Percentiles rank a stretch among this genome's conserved stretches.
Conservation (phyloP, 495 filamentous ascomycete genomes). For the Bathelium albidoporum region DNA sequence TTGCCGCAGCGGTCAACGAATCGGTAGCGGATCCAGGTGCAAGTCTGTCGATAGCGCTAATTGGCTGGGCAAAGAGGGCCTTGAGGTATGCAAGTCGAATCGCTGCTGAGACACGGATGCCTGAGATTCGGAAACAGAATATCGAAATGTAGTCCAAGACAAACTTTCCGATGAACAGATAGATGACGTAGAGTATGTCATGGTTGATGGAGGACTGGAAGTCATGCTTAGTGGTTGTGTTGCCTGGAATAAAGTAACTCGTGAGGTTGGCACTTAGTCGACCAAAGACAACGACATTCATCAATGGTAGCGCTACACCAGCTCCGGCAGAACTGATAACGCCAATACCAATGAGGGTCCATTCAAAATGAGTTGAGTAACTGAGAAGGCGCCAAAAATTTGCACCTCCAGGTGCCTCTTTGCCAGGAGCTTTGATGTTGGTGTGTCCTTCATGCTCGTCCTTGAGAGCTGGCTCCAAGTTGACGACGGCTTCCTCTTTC, state of each 20-base stretch:
- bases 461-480: neutral
- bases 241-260: neutral
- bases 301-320: neutral
- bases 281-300: neutral
- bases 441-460: neutral
- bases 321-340: neutral
- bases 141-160: conserved; percentile 16
- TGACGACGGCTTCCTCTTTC: neutral
- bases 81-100: neutral
- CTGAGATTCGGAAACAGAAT: conserved; percentile 14
- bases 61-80: neutral
- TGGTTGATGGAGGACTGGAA: neutral
- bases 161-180: conserved; percentile 20
- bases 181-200: conserved; percentile 19
- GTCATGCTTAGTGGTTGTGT: neutral
- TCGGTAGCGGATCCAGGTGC: neutral
- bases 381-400: neutral
- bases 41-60: neutral
- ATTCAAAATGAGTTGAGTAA: neutral
- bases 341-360: neutral
- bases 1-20: neutral
- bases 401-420: neutral
- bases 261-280: neutral
- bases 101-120: neutral
- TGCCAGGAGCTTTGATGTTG: neutral